These are phyloP conservation scores for Pyrrhoderma noxium DNA, from an alignment of 1,284 basidiomycete genomes.

Conservation along the genomic window DNA sequence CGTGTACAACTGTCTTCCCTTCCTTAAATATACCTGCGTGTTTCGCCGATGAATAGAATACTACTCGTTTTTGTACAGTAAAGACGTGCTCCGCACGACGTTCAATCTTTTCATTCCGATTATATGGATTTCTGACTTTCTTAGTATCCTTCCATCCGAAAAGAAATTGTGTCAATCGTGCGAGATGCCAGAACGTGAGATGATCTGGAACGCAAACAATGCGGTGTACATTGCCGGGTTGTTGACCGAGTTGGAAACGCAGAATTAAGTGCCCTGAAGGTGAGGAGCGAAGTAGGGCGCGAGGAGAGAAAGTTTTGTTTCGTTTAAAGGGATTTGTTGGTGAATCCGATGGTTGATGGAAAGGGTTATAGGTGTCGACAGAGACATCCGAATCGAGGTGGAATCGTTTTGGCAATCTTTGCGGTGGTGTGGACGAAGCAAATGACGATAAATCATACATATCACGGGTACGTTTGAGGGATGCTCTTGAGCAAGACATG, in stretches of 20 bases:
- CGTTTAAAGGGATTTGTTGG: constrained; percentile 34
- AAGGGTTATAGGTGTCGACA: constrained; percentile 4
- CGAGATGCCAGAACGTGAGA: constrained; percentile 62
- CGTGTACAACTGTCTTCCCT: constrained; percentile 30
- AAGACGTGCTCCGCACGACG: constrained; percentile 42
- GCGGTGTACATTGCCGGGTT: constrained; percentile 46
- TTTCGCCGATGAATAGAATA: constrained; percentile 33
- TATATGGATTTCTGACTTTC: constrained; percentile 19
- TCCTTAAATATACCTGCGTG: constrained; percentile 46
- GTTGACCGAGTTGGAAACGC: constrained; percentile 47
- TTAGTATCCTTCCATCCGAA: constrained; percentile 36
- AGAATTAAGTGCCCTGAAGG: constrained; percentile 52
- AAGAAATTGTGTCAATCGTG: constrained; percentile 53
- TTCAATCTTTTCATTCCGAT: constrained; percentile 6
- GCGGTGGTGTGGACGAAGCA: constrained; percentile 23
- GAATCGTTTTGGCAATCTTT: constrained; percentile 21
- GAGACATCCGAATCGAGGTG: constrained; percentile 16
- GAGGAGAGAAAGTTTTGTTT: constrained; percentile 28
- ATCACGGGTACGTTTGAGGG: constrained; percentile 24
- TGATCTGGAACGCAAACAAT: constrained; percentile 61
- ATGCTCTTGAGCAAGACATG: neutral
- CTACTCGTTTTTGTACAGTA: constrained; percentile 43
- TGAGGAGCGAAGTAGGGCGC: constrained; percentile 35
- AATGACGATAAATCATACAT: constrained; percentile 17
- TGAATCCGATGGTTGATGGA: constrained; percentile 31